Percentiles rank a stretch among this genome's conserved stretches.
Conservation (phyloP, 2,329 filamentous ascomycete genomes). For the Chaetothyriales sp. region DNA sequence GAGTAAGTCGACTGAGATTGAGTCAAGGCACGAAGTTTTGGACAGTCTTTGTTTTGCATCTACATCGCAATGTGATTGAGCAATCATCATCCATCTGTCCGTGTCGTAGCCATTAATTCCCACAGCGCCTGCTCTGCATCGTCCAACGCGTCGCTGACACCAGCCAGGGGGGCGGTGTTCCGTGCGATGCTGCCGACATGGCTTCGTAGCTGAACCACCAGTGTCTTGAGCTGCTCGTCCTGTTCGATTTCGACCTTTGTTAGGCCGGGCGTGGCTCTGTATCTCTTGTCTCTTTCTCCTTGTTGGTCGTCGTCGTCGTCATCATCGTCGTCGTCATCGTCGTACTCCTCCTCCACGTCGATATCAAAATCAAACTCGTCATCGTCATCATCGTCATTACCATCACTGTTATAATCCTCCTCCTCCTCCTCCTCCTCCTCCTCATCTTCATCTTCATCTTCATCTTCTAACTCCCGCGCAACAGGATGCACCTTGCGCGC, state of each 20-base stretch:
- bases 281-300: not conserved
- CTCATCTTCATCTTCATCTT: conserved; percentile 9
- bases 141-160: not conserved
- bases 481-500: conserved; percentile 18
- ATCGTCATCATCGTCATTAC: conserved; percentile 7
- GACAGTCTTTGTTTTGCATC: not conserved
- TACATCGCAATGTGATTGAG: not conserved
- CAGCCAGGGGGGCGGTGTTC: conserved; percentile 19
- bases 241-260: conserved; percentile 20
- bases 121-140: not conserved
- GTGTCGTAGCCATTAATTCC: not conserved
- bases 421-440: conserved; percentile 20
- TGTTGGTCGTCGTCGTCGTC: not conserved
- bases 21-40: not conserved
- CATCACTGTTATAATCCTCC: conserved; percentile 1
- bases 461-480: conserved; percentile 15
- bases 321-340: conserved; percentile 18
- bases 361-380: conserved; percentile 10
- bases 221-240: conserved; percentile 23
- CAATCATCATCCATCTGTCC: not conserved
- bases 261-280: not conserved
- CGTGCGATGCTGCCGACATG: conserved; percentile 31
- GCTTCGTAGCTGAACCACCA: conserved; percentile 27
- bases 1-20: not conserved
- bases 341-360: not conserved